Base-by-base conservation (phyloP, 2,329 filamentous ascomycete genomes). In the Aspergillus costaricaensis region DNA sequence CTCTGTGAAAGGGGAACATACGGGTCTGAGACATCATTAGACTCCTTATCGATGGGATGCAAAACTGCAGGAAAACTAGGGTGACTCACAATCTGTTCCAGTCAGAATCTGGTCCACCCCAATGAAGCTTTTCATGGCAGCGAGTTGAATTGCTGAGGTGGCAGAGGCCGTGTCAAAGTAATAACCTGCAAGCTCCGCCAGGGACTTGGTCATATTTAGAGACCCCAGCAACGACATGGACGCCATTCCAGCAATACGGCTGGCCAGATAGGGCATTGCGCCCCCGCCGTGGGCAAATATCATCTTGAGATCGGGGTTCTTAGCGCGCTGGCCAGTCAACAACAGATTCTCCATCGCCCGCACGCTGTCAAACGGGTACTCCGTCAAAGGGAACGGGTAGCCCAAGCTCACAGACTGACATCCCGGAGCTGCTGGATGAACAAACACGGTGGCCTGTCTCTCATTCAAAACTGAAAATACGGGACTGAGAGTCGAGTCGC, bases 311-410 rank as follows among this genome's bases (percentile, higher is more conserved):
- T 62, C 30, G 3, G 67, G 63, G 48, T 67, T 70, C 39, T 55
- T 50, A 1, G 57, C 53, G 10, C 67, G 64, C 12, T 67, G 59
- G 5, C 65, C 64, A 0, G 59, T 63, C 17, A 68, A 58, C 9
- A 71, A 63, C 43, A 70, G 44, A 38, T 69, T 69, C 36, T 57
- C 61, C 17, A 70, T 67, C 3, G 64, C 67, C n/a, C 67, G 66
- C 9, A 66, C 65, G 5, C 62, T 70, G 14, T 70, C 70, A 47
- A 70, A 70, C 2, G 67, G 63, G 57, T 70, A 72, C 49, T 70
- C 69, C 9, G 66, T 69, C 56, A 71, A 56, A 3, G 62, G 69
- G 30, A 61, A 39, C 8, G 58, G 60, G 14, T 60, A 54, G n/a
- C 52, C 59, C 17, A 60, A 1, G 7, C 58, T 55, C 17, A 61